Evolutionary conservation across 805 yeast genomes (phyloP), one percentile per base, ranked within the genome.

Genomic region (Saturnispora besseyi): DNA sequence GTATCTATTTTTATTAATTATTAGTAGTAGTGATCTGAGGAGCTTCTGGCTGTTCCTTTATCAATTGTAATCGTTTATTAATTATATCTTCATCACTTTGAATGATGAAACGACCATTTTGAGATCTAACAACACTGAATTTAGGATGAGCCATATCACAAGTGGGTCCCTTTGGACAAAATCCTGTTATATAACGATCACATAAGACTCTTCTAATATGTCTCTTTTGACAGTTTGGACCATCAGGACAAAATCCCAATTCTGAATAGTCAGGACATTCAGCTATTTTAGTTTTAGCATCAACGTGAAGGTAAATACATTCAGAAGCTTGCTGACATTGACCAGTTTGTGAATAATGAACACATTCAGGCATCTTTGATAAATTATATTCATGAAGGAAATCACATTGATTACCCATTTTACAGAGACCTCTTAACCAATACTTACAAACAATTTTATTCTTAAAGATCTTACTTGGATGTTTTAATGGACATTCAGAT

Each of bases 391-490:
- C 99, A 67, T 93, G 99, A 42, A 93, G 69, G 60, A 87, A 93
- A 70, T 93, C 99, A 67, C 99, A 93, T 57, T 87, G 87, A 58
- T 89, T 96, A 46, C 95, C 95, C 72, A 91, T 91, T 69, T 93
- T 93, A 68, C 99, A 93, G 33, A 93, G 76, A 0, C 99, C 99
- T 56, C 97, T 78, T 33, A 93, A 77, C 99, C 99, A 93, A 71
- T 93, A 97, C 73, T 93, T 91, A 65, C 99, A 93, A 4, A 93
- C 99, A 48, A 93, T 87, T 64, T 84, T 83, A 64, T 83, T 83
- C 48, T 76, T 72, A 60, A 78, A 80, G 44, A 64, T 61, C 75
- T 76, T 47, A 78, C 81, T 46, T 79, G 77, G 32, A 67, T 91
- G 98, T 61, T 89, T 86, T 68, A 87, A 82, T 21, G 90, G 90